Percentiles rank a stretch among this genome's conserved stretches.
phyloP scores from a whole-genome alignment of 139 green algal genomes.

The Chlorella sp. region DNA sequence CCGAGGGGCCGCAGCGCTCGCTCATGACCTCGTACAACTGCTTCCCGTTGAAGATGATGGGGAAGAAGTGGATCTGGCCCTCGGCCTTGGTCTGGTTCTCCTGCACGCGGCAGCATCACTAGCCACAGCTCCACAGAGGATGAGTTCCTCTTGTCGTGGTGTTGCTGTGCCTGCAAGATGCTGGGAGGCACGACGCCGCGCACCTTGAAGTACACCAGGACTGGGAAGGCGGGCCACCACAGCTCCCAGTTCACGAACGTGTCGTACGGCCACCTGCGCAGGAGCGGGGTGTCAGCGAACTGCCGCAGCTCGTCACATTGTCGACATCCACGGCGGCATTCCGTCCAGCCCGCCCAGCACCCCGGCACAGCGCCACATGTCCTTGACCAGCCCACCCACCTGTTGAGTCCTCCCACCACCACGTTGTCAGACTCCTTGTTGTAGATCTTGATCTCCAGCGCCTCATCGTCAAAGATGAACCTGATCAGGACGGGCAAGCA shows the following conservation, averaged over 20 bases:
- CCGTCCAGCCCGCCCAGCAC: neutral
- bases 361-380: neutral
- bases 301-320: neutral
- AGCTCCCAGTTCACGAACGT: constrained; percentile 88
- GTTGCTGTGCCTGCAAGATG: too few species aligned
- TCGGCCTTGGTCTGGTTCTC: constrained; percentile 96
- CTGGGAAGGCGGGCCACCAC: constrained; percentile 90
- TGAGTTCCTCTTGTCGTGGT: too few species aligned
- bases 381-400: constrained; percentile 38
- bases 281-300: too few species aligned
- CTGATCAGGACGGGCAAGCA: constrained; percentile 16
- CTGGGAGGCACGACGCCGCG: neutral
- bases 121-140: too few species aligned
- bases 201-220: constrained; percentile 97
- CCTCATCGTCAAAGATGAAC: constrained; percentile 77
- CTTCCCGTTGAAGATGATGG: constrained; percentile 85
- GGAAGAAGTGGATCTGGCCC: constrained; percentile 97
- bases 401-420: constrained; percentile 81
- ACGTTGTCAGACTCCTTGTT: constrained; percentile 67
- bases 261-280: constrained; percentile 71
- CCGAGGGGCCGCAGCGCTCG: constrained; percentile 68
- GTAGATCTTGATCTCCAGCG: constrained; percentile 50
- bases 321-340: neutral
- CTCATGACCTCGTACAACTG: constrained; percentile 85
- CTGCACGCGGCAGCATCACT: too few species aligned